Evolutionary conservation across 768 basidiomycete species (phyloP), one percentile per base, ranked within the genome.

Genomic region (Kwoniella newhampshirensis): DNA sequence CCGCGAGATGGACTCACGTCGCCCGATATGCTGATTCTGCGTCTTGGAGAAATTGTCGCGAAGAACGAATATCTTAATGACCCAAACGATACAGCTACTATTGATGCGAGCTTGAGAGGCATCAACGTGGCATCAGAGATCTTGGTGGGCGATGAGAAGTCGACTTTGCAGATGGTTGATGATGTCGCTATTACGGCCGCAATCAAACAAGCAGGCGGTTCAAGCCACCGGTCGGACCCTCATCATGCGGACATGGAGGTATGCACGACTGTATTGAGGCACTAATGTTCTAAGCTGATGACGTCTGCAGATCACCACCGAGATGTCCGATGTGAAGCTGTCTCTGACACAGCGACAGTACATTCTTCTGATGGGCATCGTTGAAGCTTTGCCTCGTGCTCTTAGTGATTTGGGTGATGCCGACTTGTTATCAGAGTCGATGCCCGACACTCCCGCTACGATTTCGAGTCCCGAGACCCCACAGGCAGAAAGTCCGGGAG

Each of bases 41-140:
- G 87, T 49, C 83, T 99, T 0, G 96, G 96, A 39, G 89, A 94
- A 77, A 87, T 98, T 43, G 82, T 80, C 18, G 92, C 92, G 17
- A 82, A 79, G 53, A 99, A 99, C 74, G 77, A 79, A 25, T 89
- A 86, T 63, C 71, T 75, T 18, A 62, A 68, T n/a, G 70, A 74
- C 18, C 81, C 86, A 39, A 79, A 79, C 21, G 70, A 78, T 44
- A 77, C 78, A 36, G 86, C 83, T 66, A 86, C 80, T 51, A 87
- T 85, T 45, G 78, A 80, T 3, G 93, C 93, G 17, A 86, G 86
- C 62, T 81, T 99, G 36, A 81, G 79, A 37, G 91, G 92, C 15
- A 86, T 98, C 28, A 88, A 88, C 65, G 81, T 98, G 26, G 81
- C 86, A 13, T 93, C 92, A 18, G 83, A 81, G 37, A 77, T 88